A percentile compares a stretch with the other conserved stretches of the same genome.
These are phyloP conservation scores for Lepidium africanum DNA, from an alignment of 345 rosid species.

Conservation along the genomic window DNA sequence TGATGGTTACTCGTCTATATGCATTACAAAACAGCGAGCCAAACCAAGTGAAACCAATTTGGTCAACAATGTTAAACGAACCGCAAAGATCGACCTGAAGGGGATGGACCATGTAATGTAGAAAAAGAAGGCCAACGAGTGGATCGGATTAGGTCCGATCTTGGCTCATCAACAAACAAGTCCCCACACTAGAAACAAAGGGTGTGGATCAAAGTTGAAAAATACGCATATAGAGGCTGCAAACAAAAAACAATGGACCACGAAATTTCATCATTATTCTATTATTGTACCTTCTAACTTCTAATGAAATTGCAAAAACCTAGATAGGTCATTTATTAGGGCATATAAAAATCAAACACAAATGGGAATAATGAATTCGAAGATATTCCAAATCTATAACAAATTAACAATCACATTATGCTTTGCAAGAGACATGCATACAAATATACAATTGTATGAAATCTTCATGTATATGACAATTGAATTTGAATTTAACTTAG, in stretches of 20 bases:
- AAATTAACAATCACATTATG: not conserved
- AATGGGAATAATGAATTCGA: not conserved
- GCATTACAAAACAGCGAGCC: not conserved
- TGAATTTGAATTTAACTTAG: not conserved
- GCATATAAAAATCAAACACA: not conserved
- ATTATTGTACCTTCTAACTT: conserved; percentile 12
- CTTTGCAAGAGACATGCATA: not conserved
- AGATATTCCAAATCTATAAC: not conserved
- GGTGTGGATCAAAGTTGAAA: conserved; percentile 31
- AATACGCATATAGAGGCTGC: conserved; percentile 12
- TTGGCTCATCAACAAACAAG: conserved; percentile 13
- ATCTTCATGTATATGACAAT: not conserved
- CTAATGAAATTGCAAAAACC: conserved; percentile 20
- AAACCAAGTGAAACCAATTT: not conserved
- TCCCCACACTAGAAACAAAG: conserved; percentile 31
- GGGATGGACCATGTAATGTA: conserved; percentile 25
- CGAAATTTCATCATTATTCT: conserved; percentile 14
- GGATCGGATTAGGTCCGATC: conserved; percentile 19
- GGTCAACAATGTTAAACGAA: conserved; percentile 21
- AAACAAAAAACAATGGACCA: conserved; percentile 17
- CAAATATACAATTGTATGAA: not conserved
- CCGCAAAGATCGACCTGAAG: conserved; percentile 28
- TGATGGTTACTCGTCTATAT: conserved; percentile 16
- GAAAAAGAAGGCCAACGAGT: conserved; percentile 21
- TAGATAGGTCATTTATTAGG: conserved; percentile 6